These are phyloP conservation scores for Chalaropsis ovoidea DNA, from an alignment of 2,329 filamentous ascomycete species.

Conservation along the genomic window DNA sequence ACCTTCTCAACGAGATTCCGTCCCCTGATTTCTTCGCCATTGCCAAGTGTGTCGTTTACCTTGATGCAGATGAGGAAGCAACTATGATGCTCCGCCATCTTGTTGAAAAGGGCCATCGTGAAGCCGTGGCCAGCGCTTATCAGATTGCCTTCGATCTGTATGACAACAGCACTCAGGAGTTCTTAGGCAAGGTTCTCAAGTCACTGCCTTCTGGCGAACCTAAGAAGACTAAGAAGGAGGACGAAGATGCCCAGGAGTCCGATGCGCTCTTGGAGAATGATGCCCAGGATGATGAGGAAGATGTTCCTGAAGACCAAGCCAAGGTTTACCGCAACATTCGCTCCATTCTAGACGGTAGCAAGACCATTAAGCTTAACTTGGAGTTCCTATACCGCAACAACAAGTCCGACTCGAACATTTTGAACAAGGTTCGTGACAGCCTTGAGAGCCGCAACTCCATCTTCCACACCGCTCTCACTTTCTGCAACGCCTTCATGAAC, in stretches of 20 bases:
- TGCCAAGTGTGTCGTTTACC: constrained; percentile 91
- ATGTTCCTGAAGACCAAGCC: constrained; percentile 43
- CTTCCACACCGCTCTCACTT: constrained; percentile 93
- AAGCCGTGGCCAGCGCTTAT: constrained; percentile 77
- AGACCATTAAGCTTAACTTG: constrained; percentile 86
- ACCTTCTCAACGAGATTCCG: constrained; percentile 84
- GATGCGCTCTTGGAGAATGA: constrained; percentile 43
- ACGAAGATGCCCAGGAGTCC: constrained; percentile 38
- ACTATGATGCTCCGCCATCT: constrained; percentile 75
- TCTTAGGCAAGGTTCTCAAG: constrained; percentile 78
- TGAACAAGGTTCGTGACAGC: constrained; percentile 94
- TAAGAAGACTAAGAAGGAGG: constrained; percentile 37
- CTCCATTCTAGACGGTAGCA: constrained; percentile 71
- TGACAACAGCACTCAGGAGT: constrained; percentile 97
- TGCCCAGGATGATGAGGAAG: constrained; percentile 46
- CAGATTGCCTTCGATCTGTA: constrained; percentile 97
- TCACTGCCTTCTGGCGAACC: constrained; percentile 54
- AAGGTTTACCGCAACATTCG: constrained; percentile 54
- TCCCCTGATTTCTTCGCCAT: constrained; percentile 96
- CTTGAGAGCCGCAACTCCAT: constrained; percentile 94
- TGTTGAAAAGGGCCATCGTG: constrained; percentile 66
- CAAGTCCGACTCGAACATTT: constrained; percentile 77
- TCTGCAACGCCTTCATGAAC: constrained; percentile 99
- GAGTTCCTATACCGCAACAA: constrained; percentile 96
- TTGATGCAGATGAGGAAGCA: constrained; percentile 84